Evolutionary conservation across 371 early-diverging fungal species (phyloP).

Genomic region (Mortierella sp.): DNA sequence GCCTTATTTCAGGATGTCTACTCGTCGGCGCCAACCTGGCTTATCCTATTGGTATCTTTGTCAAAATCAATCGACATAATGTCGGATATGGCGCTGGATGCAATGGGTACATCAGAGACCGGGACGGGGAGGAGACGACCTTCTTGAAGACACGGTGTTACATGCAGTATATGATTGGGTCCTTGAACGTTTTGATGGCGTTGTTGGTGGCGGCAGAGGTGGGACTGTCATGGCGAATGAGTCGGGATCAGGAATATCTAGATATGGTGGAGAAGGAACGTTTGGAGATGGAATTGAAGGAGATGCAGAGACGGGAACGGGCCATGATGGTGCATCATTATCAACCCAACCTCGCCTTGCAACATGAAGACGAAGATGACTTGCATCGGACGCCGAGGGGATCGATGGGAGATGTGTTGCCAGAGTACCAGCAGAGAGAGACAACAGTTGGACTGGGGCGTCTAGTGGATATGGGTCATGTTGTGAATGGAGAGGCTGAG

Average conservation of each 20-base stretch:
- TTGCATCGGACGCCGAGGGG: neutral
- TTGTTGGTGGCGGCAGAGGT: neutral
- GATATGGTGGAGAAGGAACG: neutral
- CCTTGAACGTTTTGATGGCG: neutral
- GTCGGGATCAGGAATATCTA: neutral
- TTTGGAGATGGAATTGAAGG: neutral
- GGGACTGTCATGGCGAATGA: neutral
- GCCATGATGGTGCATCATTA: constrained; percentile 15
- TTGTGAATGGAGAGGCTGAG: neutral
- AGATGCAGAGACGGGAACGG: constrained; percentile 3
- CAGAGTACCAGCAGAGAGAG: constrained; percentile 9
- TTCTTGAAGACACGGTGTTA: constrained; percentile 4
- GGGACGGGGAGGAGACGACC: neutral
- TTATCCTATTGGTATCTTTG: neutral
- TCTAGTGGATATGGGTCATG: neutral
- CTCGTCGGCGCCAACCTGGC: neutral
- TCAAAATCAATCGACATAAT: neutral
- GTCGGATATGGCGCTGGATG: neutral
- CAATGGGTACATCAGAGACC: neutral
- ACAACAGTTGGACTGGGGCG: neutral
- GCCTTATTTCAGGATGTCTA: neutral
- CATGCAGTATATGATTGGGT: constrained; percentile 1
- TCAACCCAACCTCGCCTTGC: neutral
- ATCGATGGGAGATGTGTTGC: neutral
- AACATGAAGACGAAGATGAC: neutral